These are phyloP conservation scores for Lumnitzera racemosa DNA, from an alignment of 345 rosid genomes.

Conservation along the genomic window DNA sequence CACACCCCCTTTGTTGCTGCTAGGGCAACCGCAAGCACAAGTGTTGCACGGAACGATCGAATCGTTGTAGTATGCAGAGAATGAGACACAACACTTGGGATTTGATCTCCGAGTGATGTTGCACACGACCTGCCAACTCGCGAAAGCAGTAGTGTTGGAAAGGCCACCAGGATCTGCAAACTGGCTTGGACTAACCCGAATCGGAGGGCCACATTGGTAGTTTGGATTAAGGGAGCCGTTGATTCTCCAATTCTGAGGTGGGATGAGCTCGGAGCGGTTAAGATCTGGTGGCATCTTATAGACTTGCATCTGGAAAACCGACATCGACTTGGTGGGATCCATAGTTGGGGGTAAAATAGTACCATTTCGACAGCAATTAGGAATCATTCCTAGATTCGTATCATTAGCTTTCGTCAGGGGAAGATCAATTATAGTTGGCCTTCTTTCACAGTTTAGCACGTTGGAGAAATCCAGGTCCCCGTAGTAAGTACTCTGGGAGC, in stretches of 20 bases:
- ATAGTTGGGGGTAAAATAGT: slow-evolving; percentile 66
- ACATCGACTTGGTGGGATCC: slow-evolving; percentile 71
- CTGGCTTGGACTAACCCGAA: slow-evolving; percentile 66
- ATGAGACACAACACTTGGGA: slow-evolving; percentile 85
- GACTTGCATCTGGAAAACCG: slow-evolving; percentile 76
- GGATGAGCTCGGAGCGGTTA: slow-evolving; percentile 53
- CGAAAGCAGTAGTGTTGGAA: slow-evolving; percentile 53
- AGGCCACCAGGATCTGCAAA: slow-evolving; percentile 57
- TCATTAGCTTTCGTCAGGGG: slow-evolving; percentile 78
- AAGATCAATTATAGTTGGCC: slow-evolving; percentile 75
- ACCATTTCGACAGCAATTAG: slow-evolving; percentile 80
- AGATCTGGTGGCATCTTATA: slow-evolving; percentile 85
- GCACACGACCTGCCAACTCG: slow-evolving; percentile 98
- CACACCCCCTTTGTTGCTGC: slow-evolving; percentile 25
- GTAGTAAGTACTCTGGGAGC: slow-evolving; percentile 52
- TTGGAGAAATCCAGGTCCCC: slow-evolving; percentile 45
- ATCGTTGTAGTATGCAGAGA: slow-evolving; percentile 84
- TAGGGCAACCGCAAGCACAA: slow-evolving; percentile 82
- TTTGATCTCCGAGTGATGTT: slow-evolving; percentile 57
- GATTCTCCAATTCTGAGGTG: slow-evolving; percentile 87
- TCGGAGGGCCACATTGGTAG: slow-evolving; percentile 77
- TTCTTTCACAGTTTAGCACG: slow-evolving; percentile 71
- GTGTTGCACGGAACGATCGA: slow-evolving; percentile 80
- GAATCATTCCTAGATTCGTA: slow-evolving; percentile 54
- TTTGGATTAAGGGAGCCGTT: slow-evolving; percentile 73